Base-by-base conservation (phyloP, 2,329 filamentous ascomycete species). In the Fusarium lyarnte region DNA sequence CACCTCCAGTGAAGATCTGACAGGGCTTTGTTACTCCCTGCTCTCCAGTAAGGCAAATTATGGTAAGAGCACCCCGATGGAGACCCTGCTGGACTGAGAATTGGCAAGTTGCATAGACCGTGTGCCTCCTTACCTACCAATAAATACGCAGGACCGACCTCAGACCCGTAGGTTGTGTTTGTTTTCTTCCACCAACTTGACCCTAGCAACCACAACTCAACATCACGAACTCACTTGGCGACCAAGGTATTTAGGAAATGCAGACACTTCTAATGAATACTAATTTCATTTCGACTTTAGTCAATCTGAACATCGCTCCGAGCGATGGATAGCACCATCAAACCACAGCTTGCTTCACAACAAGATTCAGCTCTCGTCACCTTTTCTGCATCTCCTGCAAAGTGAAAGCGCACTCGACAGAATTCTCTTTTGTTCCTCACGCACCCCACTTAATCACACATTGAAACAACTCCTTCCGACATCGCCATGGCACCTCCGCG, bases 401-500 rank as follows among this genome's bases (percentile, higher is more conserved):
- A 57, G 33, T 25, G 43, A 23, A 47, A 23, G 43, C n/a, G 29
- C 13, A 31, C 27, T 27, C 23, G 19, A 53, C 27, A 19, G 45
- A 29, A 33, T 16, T 27, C 13, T 13, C 29, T 31, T n/a, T 63
- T 39, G 25, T 36, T 27, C 33, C 27, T 25, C 25, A 31, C 42
- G 31, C 27, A 27, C 14, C 39, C n/a, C 55, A 38, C 25, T 33
- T 11, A 8, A 33, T 27, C 13, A 33, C 31, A 33, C 31, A 5
- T 21, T 31, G 23, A 16, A 31, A 7, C 14, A n/a, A 31, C 36
- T 11, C 13, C 11, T 41, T 29, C 14, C 8, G 5, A 39, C 29
- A n/a, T 25, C 51, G 45, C 19, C 17, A 73, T 73, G 70, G 66
- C 70, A 16, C 70, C 70, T n/a, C 42, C 70, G 13, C 54, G 60